These are phyloP conservation scores for Colletotrichum orchidophilum DNA, from an alignment of 2,329 filamentous ascomycete species.

Conservation along the genomic window DNA sequence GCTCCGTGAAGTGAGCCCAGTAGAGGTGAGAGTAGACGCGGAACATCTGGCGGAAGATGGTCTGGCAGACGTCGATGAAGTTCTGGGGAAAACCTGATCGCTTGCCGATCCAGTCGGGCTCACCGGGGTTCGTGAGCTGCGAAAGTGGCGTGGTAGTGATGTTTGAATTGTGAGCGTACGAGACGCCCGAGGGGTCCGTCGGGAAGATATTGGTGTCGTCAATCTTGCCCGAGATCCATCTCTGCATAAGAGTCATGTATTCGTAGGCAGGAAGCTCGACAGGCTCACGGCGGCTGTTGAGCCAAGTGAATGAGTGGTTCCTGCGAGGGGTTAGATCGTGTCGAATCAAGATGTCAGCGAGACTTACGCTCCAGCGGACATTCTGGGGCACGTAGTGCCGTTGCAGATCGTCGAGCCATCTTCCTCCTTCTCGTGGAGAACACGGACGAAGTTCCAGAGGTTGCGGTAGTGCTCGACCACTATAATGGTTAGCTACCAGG, in stretches of 20 bases:
- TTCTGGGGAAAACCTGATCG: slow-evolving; percentile 90
- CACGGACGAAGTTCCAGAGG: slow-evolving; percentile 87
- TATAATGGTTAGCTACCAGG: slow-evolving; percentile 45
- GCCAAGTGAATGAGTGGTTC: slow-evolving; percentile 97
- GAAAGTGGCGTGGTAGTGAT: slow-evolving; percentile 68
- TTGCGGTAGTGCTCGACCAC: slow-evolving; percentile 94
- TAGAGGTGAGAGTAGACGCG: slow-evolving; percentile 98
- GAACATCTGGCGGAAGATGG: slow-evolving; percentile 98
- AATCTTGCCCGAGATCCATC: slow-evolving; percentile 97
- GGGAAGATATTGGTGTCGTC: slow-evolving; percentile 91
- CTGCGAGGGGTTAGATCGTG: slow-evolving; percentile 44
- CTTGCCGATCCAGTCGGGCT: slow-evolving; percentile 86
- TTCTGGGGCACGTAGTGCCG: slow-evolving; percentile 82
- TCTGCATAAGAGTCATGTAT: slow-evolving; percentile 95
- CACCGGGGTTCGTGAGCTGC: slow-evolving; percentile 68
- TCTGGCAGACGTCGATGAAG: slow-evolving; percentile 90
- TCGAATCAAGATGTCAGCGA: background rate
- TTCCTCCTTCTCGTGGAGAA: slow-evolving; percentile 87
- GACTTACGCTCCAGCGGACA: slow-evolving; percentile 94
- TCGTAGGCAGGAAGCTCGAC: slow-evolving; percentile 92
- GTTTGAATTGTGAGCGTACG: slow-evolving; percentile 70
- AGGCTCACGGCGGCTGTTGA: slow-evolving; percentile 86
- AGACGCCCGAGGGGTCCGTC: slow-evolving; percentile 79
- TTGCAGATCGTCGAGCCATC: slow-evolving; percentile 85
- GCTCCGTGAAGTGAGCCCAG: slow-evolving; percentile 91